Base-by-base conservation (phyloP, 2,329 filamentous ascomycete species). In the Xylaria sp. region DNA sequence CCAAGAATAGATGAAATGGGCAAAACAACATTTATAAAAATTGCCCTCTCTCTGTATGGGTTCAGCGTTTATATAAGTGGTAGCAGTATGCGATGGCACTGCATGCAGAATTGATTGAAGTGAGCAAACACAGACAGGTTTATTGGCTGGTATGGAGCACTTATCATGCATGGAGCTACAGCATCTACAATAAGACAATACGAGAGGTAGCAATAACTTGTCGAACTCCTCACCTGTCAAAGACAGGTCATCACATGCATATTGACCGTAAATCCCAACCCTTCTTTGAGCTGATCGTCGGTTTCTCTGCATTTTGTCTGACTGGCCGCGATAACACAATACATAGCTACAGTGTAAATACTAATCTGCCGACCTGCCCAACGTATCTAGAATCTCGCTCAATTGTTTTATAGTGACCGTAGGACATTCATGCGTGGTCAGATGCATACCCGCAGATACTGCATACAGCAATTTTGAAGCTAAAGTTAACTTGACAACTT, bases 61-160 rank as follows among this genome's bases (percentile, higher is more conserved):
- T 42, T 42, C 28, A 28, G 36, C 54, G 54, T 58, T 58, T 57
- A 58, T 10, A 42, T 58, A 58, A 58, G 36, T 26, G 36, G 23
- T 6, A 58, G 20, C 53, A 38, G 33, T 46, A 11, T 20, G 42
- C 42, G 20, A 11, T 44, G 40, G 17, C 17, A n/a, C 42, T 3
- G n/a, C 42, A 20, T 20, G 20, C 40, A n/a, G 17, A 42, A 7
- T 42, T n/a, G 17, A n/a, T 42, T 42, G 40, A 44, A 44, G 42
- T 44, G 42, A 44, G 42, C 40, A 44, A 44, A 44, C 6, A n/a
- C 6, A 44, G 17, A 44, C 6, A 44, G 7, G 33, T 9, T n/a
- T 6, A 44, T 44, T 20, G 17, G 42, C n/a, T 46, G n/a, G 20
- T 9, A 17, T n/a, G 20, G 17, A n/a, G 15, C 40, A 42, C 40